A percentile compares a stretch with the other conserved stretches of the same genome.
phyloP scores from a whole-genome alignment of 2,329 filamentous ascomycete genomes.

The Sarocladiaceae sp. region DNA sequence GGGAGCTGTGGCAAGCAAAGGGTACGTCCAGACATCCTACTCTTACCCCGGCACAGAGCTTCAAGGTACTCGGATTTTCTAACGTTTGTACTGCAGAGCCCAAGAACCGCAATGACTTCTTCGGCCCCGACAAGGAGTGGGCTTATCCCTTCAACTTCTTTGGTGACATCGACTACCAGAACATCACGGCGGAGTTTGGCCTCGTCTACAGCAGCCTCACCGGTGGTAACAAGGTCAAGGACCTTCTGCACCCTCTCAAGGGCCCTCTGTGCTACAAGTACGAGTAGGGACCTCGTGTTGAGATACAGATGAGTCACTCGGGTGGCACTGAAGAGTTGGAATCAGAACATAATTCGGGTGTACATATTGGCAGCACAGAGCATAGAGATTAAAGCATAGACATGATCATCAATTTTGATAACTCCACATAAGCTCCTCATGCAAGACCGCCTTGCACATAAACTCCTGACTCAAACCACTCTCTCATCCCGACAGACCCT shows the following conservation, averaged over 20 bases:
- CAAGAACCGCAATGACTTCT: conserved; percentile 5
- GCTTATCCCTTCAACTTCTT: conserved; percentile 26
- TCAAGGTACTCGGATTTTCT: neutral
- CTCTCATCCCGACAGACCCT: no score
- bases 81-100: neutral
- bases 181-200: conserved; percentile 21
- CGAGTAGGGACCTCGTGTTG: neutral
- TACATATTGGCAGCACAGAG: no score
- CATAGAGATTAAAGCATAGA: no score
- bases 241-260: conserved; percentile 7
- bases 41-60: neutral
- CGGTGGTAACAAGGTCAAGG: conserved; percentile 1
- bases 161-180: conserved; percentile 23
- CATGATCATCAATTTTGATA: no score
- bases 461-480: no score
- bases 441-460: no score
- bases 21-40: neutral
- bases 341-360: no score
- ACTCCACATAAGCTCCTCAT: no score
- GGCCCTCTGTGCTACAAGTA: conserved; percentile 10
- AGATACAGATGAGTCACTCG: neutral
- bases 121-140: conserved; percentile 22
- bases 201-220: conserved; percentile 9
- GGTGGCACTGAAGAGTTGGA: no score
- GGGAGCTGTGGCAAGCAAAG: conserved; percentile 5